These are phyloP conservation scores for Fallopia convolvulus DNA, from an alignment of 148 eudicot genomes.

Conservation along the genomic window DNA sequence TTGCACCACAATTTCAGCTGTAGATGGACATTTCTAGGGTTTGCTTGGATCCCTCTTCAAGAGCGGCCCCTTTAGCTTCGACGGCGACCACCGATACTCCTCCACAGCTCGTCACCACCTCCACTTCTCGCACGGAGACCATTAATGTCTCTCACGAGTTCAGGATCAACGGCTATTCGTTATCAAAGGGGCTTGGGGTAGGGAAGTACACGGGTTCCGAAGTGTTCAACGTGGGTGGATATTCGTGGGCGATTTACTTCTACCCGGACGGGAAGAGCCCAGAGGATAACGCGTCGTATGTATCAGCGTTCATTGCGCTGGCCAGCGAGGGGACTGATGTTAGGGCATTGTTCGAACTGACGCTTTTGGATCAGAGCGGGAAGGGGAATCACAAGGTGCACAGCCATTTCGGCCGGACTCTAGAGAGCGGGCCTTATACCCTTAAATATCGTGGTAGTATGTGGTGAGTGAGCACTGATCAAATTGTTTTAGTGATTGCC, in stretches of 20 bases:
- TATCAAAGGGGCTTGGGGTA: conserved; percentile 39
- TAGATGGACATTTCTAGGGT: conserved; percentile 34
- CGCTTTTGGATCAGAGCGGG: conserved; percentile 53
- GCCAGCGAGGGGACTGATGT: conserved; percentile 50
- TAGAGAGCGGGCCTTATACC: conserved; percentile 44
- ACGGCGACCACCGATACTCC: conserved; percentile 6
- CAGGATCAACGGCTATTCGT: conserved; percentile 33
- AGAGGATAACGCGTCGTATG: conserved; percentile 40
- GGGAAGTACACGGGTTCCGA: conserved; percentile 45
- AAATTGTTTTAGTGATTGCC: neutral
- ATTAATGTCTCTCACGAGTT: conserved; percentile 41
- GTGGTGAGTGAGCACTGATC: conserved; percentile 40
- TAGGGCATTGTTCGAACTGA: conserved; percentile 49
- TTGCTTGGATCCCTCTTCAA: conserved; percentile 19
- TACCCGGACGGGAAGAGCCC: conserved; percentile 53
- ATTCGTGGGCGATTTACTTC: conserved; percentile 47
- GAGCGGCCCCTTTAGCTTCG: conserved; percentile 7
- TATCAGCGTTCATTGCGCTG: conserved; percentile 45
- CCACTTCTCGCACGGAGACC: conserved; percentile 35
- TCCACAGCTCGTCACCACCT: conserved; percentile 15
- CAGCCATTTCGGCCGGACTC: conserved; percentile 39
- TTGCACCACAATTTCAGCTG: neutral
- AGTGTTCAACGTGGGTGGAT: conserved; percentile 46
- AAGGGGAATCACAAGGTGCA: conserved; percentile 39
- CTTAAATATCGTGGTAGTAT: conserved; percentile 50